Percentiles rank a stretch among this genome's conserved stretches.
These are phyloP conservation scores for Vitis riparia DNA, from an alignment of 164 flowering plant genomes.

Conservation along the genomic window DNA sequence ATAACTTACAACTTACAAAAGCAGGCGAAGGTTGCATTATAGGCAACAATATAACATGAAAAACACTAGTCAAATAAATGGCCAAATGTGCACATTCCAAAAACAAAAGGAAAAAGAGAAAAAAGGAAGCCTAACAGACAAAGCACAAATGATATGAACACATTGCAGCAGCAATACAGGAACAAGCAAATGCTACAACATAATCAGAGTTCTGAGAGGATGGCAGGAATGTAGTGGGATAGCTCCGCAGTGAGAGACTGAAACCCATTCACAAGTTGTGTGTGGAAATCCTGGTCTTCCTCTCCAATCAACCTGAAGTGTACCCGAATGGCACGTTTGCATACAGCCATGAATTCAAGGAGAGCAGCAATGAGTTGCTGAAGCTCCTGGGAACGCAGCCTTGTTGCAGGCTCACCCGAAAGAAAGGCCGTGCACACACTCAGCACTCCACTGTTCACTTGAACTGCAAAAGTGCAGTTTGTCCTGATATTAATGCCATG, in stretches of 20 bases:
- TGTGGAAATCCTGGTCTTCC: constrained; percentile 98
- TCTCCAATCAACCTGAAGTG: constrained; percentile 95
- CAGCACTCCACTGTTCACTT: constrained; percentile 95
- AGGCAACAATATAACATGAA: too few relatives aligned
- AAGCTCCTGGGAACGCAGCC: constrained; percentile 90
- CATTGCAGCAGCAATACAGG: not conserved
- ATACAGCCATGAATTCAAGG: constrained; percentile 98
- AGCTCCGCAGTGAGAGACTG: constrained; percentile 97
- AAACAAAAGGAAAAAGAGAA: not conserved
- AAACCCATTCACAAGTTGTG: constrained; percentile 97
- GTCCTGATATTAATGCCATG: too few relatives aligned
- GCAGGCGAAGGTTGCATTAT: too few relatives aligned
- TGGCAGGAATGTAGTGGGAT: constrained; percentile 97
- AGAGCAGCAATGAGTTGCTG: constrained; percentile 99
- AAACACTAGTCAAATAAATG: too few relatives aligned
- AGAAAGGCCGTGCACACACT: constrained; percentile 97
- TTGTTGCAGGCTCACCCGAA: constrained; percentile 98
- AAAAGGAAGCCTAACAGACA: not conserved
- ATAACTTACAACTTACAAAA: too few relatives aligned
- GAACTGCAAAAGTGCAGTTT: constrained; percentile 42
- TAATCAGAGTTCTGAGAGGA: constrained; percentile 81
- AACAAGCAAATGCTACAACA: not conserved
- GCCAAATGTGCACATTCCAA: too few relatives aligned
- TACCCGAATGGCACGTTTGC: constrained; percentile 95
- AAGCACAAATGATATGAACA: not conserved